Evolutionary conservation across 768 basidiomycete species (phyloP).

Genomic region (Rhizopogon sp.): DNA sequence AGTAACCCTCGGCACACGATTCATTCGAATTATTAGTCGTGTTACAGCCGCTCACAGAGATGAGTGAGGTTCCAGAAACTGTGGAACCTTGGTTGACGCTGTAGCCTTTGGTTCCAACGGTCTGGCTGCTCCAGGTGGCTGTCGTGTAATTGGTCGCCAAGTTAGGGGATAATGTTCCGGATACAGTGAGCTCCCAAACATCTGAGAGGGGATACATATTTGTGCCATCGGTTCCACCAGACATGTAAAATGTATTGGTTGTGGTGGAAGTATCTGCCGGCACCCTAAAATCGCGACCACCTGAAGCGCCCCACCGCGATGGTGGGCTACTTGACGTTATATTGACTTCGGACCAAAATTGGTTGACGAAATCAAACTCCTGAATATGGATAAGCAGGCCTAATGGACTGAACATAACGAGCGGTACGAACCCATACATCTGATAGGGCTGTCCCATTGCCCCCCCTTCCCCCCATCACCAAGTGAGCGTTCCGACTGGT

Average conservation of each 20-base stretch:
- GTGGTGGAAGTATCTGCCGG: slow-evolving; percentile 23
- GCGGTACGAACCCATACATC: slow-evolving; percentile 66
- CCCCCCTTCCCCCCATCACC: slow-evolving; percentile 64
- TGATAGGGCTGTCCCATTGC: slow-evolving; percentile 46
- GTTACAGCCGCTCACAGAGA: slow-evolving; percentile 61
- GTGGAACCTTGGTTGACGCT: slow-evolving; percentile 51
- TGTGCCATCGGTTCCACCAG: slow-evolving; percentile 59
- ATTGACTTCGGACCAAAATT: slow-evolving; percentile 68
- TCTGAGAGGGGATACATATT: slow-evolving; percentile 49
- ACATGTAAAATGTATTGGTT: slow-evolving; percentile 70
- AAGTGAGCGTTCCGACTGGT: slow-evolving; percentile 69
- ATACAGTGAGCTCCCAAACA: slow-evolving; percentile 65
- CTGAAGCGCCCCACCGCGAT: slow-evolving; percentile 65
- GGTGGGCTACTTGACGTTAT: slow-evolving; percentile 51
- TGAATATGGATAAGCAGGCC: slow-evolving; percentile 23
- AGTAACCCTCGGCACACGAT: slow-evolving; percentile 54
- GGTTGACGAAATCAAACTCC: slow-evolving; percentile 73
- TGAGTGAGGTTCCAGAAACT: slow-evolving; percentile 46
- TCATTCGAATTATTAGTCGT: slow-evolving; percentile 31
- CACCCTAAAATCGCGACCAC: slow-evolving; percentile 65
- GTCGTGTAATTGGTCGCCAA: slow-evolving; percentile 36
- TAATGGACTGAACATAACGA: not conserved
- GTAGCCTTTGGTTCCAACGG: slow-evolving; percentile 26
- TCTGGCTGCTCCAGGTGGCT: slow-evolving; percentile 58
- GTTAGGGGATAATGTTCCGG: slow-evolving; percentile 72